A percentile compares a stretch with the other conserved stretches of the same genome.
Evolutionary conservation across 805 yeast genomes (phyloP).

Genomic region (Lipomyces sp.): DNA sequence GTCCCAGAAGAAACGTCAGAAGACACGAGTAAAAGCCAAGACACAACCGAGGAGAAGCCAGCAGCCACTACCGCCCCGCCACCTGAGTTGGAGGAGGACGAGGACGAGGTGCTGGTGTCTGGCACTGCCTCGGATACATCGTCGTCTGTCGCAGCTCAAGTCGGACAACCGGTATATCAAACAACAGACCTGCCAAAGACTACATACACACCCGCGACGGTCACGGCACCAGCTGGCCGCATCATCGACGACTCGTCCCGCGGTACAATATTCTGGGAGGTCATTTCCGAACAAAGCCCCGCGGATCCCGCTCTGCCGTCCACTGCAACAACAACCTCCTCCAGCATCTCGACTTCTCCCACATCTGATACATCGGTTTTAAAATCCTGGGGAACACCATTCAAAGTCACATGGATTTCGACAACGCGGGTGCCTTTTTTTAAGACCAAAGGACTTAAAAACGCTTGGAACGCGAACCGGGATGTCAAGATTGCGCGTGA

Average conservation of each 20-base stretch:
- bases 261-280: conserved; percentile 51
- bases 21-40: conserved; percentile 10
- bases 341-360: background rate
- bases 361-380: conserved; percentile 17
- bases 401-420: conserved; percentile 48
- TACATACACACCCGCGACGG: conserved; percentile 39
- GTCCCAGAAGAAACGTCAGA: conserved; percentile 15
- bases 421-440: conserved; percentile 44
- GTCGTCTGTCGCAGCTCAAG: conserved; percentile 9
- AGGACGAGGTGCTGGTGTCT: background rate
- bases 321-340: conserved; percentile 7
- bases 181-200: conserved; percentile 24
- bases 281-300: conserved; percentile 19
- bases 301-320: conserved; percentile 2
- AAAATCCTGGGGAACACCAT: conserved; percentile 48
- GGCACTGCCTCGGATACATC: conserved; percentile 6
- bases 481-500: conserved; percentile 52
- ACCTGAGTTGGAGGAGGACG: background rate
- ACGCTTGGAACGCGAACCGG: conserved; percentile 47
- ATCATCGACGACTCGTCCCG: conserved; percentile 46
- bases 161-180: conserved; percentile 9
- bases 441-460: conserved; percentile 44
- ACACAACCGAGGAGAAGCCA: conserved; percentile 1
- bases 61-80: background rate
- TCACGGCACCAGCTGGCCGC: conserved; percentile 43